phyloP scores from a whole-genome alignment of 2,329 filamentous ascomycete genomes.

The Tolypocladium tropicale region DNA sequence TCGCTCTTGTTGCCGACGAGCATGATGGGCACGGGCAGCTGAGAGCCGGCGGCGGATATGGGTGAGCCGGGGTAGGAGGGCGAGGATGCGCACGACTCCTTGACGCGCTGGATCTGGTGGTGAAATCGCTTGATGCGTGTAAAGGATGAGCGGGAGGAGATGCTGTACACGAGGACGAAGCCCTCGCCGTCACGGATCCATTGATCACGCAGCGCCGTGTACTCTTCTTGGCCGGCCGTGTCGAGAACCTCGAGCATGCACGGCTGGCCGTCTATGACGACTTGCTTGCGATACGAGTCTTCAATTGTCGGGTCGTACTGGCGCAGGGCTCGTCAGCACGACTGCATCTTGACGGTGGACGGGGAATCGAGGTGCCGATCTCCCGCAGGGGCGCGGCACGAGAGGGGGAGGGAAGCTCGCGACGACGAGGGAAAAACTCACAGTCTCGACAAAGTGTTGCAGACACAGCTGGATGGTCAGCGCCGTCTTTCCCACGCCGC shows the following conservation, averaged over 20 bases:
- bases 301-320: conserved; percentile 83
- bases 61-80: conserved; percentile 70
- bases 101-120: conserved; percentile 93
- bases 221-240: conserved; percentile 97
- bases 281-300: conserved; percentile 79
- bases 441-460: conserved; percentile 96
- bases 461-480: conserved; percentile 93
- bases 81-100: conserved; percentile 74
- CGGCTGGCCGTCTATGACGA: conserved; percentile 86
- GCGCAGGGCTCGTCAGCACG: conserved; percentile 2
- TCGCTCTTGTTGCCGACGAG: conserved; percentile 98
- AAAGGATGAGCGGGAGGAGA: conserved; percentile 93
- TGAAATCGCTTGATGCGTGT: conserved; percentile 91
- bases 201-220: conserved; percentile 90
- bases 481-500: conserved; percentile 89
- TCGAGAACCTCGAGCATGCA: conserved; percentile 98
- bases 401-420: background rate
- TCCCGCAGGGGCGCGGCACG: background rate
- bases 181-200: conserved; percentile 98
- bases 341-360: background rate
- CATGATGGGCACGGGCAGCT: conserved; percentile 83
- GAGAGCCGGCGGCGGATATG: conserved; percentile 47
- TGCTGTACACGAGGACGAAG: conserved; percentile 96
- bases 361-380: background rate
- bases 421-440: conserved; percentile 28